phyloP scores from a whole-genome alignment of 73 alveolate genomes.

The Effrenium voratum region DNA sequence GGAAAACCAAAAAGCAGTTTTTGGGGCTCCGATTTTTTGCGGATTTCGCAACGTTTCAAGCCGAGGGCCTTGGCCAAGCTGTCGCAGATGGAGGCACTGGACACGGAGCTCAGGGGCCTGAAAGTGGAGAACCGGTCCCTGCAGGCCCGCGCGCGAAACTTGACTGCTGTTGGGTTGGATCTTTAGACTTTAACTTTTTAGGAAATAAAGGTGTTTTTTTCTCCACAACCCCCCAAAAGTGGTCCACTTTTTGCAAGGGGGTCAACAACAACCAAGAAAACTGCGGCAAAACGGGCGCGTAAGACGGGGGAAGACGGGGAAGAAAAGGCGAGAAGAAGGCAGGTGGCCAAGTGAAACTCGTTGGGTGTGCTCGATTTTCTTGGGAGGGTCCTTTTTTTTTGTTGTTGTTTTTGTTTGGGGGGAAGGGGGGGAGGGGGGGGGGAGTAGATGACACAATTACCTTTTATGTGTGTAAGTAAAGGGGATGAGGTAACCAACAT shows the following conservation, averaged over 20 bases:
- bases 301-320: neutral
- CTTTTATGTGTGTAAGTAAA: too few relatives aligned
- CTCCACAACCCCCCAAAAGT: neutral
- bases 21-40: too few relatives aligned
- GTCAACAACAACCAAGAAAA: neutral
- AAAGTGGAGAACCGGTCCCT: constrained; percentile 32
- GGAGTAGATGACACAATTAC: too few relatives aligned
- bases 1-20: too few relatives aligned
- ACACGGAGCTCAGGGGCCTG: constrained; percentile 24
- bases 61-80: constrained; percentile 64
- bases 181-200: neutral
- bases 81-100: constrained; percentile 27
- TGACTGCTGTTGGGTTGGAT: neutral
- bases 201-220: neutral
- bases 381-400: too few relatives aligned
- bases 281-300: neutral
- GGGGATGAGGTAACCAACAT: too few relatives aligned
- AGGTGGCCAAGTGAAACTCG: too few relatives aligned
- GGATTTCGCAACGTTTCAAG: too few relatives aligned
- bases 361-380: too few relatives aligned
- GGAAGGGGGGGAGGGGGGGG: too few relatives aligned
- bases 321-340: too few relatives aligned
- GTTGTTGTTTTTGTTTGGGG: too few relatives aligned
- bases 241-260: neutral
- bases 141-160: neutral